phyloP scores from a whole-genome alignment of 2,329 filamentous ascomycete species.

The Exophiala spinifera region DNA sequence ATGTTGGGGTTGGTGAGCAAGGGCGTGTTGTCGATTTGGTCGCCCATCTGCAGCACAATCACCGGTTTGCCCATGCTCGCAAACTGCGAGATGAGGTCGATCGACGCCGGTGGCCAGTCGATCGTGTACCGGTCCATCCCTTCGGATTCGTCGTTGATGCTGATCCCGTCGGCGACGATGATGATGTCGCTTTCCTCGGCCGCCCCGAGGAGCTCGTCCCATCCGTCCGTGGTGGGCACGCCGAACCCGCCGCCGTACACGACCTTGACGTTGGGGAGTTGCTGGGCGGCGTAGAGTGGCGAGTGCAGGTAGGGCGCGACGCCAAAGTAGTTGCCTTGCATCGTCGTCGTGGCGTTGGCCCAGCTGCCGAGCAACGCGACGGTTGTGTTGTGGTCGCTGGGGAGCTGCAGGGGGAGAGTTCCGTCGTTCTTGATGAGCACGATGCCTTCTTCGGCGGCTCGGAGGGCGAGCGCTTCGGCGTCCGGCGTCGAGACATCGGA shows the following conservation, averaged over 20 bases:
- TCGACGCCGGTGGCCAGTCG: slow-evolving; percentile 43
- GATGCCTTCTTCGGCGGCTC: slow-evolving; percentile 49
- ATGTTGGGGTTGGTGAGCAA: slow-evolving; percentile 41
- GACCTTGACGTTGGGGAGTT: slow-evolving; percentile 46
- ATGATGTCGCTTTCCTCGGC: slow-evolving; percentile 38
- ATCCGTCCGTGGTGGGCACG: slow-evolving; percentile 34
- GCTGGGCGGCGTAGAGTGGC: slow-evolving; percentile 50
- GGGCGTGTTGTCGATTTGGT: slow-evolving; percentile 43
- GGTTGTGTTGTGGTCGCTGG: slow-evolving; percentile 36
- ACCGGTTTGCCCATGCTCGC: slow-evolving; percentile 38
- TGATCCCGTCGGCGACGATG: slow-evolving; percentile 43
- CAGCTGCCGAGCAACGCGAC: slow-evolving; percentile 59
- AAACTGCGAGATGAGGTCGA: slow-evolving; percentile 40
- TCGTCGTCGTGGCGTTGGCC: slow-evolving; percentile 55
- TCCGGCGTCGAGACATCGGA: slow-evolving; percentile 55
- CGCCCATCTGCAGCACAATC: slow-evolving; percentile 44
- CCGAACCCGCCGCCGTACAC: slow-evolving; percentile 42
- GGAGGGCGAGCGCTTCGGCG: slow-evolving; percentile 55
- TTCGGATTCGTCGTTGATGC: slow-evolving; percentile 43
- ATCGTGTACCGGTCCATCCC: slow-evolving; percentile 41
- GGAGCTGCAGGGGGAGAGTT: slow-evolving; percentile 43
- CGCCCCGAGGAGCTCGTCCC: slow-evolving; percentile 35
- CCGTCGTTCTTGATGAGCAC: slow-evolving; percentile 54
- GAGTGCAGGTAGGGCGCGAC: slow-evolving; percentile 54
- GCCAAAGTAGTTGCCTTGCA: slow-evolving; percentile 61